These are phyloP conservation scores for Acanthamoeba rhysodes DNA, from an alignment of 208 protist species.

Conservation along the genomic window DNA sequence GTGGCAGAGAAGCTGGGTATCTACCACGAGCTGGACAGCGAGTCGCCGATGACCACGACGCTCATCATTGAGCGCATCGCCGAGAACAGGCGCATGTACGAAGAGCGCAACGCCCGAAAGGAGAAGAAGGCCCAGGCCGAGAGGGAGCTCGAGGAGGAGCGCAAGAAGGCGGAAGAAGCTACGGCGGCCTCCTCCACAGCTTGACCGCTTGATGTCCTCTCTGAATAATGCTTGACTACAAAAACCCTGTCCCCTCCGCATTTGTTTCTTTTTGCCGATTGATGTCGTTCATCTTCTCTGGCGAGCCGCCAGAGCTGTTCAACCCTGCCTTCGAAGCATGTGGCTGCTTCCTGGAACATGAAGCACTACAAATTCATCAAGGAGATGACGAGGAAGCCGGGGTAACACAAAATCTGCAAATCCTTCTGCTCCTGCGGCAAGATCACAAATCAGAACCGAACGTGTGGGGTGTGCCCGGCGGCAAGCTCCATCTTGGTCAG, in stretches of 20 bases:
- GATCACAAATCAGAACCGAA: constrained; percentile 53
- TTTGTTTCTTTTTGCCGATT: too few relatives aligned
- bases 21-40: constrained; percentile 88
- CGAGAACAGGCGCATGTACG: constrained; percentile 68
- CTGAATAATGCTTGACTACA: too few relatives aligned
- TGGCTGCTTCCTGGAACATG: not conserved
- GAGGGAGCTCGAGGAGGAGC: constrained; percentile 27
- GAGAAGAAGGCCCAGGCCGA: constrained; percentile 51
- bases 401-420: not conserved
- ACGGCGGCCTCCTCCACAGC: not conserved
- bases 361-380: not conserved
- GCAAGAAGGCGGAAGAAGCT: constrained; percentile 19
- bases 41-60: constrained; percentile 76
- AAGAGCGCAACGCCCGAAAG: constrained; percentile 56
- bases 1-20: constrained; percentile 93
- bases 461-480: constrained; percentile 16
- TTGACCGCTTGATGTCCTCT: not conserved
- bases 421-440: constrained; percentile 3
- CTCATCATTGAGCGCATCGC: constrained; percentile 87
- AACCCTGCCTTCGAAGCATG: constrained; percentile 16
- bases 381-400: not conserved
- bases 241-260: too few relatives aligned
- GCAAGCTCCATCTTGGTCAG: not conserved
- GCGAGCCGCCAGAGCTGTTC: not conserved
- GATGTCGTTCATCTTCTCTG: too few relatives aligned